Percentiles rank a stretch among this genome's conserved stretches.
phyloP scores from a whole-genome alignment of 495 filamentous ascomycete genomes.

The Xylaria intraflava region DNA sequence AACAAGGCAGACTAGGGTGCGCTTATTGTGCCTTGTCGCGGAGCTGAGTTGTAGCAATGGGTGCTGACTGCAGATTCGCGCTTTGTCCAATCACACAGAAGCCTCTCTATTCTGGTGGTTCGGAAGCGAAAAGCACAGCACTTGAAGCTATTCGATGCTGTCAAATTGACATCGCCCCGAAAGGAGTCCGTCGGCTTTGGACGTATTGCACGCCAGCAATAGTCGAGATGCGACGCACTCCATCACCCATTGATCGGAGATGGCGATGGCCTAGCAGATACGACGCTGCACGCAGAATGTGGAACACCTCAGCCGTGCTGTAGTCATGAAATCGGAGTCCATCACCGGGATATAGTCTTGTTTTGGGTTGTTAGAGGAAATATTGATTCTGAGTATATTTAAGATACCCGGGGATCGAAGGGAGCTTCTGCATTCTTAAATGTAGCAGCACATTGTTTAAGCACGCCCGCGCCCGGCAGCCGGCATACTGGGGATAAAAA shows the following conservation, averaged over 20 bases:
- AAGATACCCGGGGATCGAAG: background rate
- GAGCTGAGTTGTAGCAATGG: slow-evolving; percentile 28
- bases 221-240: slow-evolving; percentile 6
- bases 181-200: slow-evolving; percentile 22
- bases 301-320: background rate
- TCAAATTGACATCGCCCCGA: slow-evolving; percentile 18
- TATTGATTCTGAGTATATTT: background rate
- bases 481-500: slow-evolving; percentile 3
- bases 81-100: slow-evolving; percentile 24
- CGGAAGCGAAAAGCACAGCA: slow-evolving; percentile 17
- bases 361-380: background rate
- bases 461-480: background rate
- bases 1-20: slow-evolving; percentile 30
- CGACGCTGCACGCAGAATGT: background rate
- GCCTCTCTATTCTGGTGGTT: slow-evolving; percentile 10
- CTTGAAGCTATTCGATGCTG: slow-evolving; percentile 19
- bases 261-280: slow-evolving; percentile 11
- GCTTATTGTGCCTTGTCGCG: slow-evolving; percentile 28
- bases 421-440: background rate
- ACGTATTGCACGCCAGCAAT: slow-evolving; percentile 20
- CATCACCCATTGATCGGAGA: slow-evolving; percentile 1
- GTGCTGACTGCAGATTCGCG: slow-evolving; percentile 33
- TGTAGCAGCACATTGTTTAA: background rate
- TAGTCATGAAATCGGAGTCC: background rate
- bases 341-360: background rate